Base-by-base conservation (phyloP, 73 alveolate genomes). In the Paraurostyla sp. region DNA sequence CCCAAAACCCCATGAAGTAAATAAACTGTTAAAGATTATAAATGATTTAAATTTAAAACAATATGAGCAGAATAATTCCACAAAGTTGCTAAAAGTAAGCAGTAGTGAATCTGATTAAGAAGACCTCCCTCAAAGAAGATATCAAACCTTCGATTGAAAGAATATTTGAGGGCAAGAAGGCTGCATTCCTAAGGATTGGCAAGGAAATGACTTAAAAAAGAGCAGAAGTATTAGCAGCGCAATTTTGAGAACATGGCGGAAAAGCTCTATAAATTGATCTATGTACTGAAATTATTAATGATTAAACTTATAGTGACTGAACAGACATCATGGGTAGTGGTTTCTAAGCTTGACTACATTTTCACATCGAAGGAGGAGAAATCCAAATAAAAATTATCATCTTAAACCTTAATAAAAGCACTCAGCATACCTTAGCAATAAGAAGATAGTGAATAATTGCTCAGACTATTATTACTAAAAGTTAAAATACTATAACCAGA, bases 191-290 rank as follows among this genome's bases (percentile, higher is more conserved):
- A 15, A 3, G 13, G 13, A 48, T 46, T 4, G 87, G 87, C 35
- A 75, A 49, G 33, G 87, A 75, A 50, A 43, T 75, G 69, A 48
- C 56, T 7, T 3, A 7, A 3, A 75, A 75, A 48, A 13, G 87
- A 46, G 60, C 29, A 2, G 87, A 75, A 50, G 51, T 75, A 3
- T 33, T 75, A 16, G 40, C 4, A 29, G 65, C 42, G 33, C 25
- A 43, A 32, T 75, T 75, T 75, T 4, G 87, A 75, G 73, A 75
- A 2, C 2, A 75, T 20, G 87, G 87, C 18, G 87, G 87, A 13
- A 75, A 75, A 75, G 33, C 48, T 20, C 30, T 75, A 7, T 13
- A 75, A 1, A 23, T 46, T 29, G 76, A 75, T 29, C 25, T 46
- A 20, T 49, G 87, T 75, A 75, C n/a, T 38, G 40, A 36, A n/a